phyloP scores from a whole-genome alignment of 163 green algal genomes.

The Chlorella variabilis region DNA sequence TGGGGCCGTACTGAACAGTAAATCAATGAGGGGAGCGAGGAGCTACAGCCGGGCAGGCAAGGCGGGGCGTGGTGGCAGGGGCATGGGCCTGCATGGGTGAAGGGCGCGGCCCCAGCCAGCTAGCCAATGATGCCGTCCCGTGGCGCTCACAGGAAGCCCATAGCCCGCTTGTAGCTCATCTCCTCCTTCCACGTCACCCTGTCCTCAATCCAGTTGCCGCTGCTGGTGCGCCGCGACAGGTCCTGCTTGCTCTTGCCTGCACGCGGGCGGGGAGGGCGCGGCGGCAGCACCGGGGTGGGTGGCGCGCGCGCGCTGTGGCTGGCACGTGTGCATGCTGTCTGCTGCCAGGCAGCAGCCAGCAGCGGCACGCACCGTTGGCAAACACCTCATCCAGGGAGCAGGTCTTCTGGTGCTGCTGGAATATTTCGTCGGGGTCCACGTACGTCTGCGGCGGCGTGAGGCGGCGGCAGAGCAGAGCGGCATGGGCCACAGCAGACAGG shows the following conservation, averaged over 20 bases:
- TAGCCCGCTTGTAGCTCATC: conserved; percentile 76
- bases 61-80: no score
- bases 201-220: conserved; percentile 81
- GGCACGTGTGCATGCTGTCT: neutral
- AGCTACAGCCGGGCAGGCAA: no score
- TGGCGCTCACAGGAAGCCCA: conserved; percentile 77
- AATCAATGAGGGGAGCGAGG: no score
- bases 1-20: no score
- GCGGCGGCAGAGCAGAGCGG: neutral
- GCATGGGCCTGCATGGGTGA: no score
- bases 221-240: conserved; percentile 72
- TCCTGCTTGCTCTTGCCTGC: conserved; percentile 55
- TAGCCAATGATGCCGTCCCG: no score
- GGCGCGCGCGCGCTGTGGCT: neutral
- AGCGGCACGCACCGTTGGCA: conserved; percentile 23
- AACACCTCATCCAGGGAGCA: conserved; percentile 83
- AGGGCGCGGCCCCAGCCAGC: no score
- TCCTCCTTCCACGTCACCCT: conserved; percentile 83
- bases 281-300: no score
- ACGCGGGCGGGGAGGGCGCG: neutral
- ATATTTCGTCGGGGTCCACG: conserved; percentile 80
- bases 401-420: conserved; percentile 74
- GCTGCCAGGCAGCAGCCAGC: neutral
- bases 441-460: conserved; percentile 42
- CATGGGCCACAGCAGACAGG: neutral